Base-by-base conservation (phyloP, 164 flowering plant species). In the Cinnamomum micranthum region DNA sequence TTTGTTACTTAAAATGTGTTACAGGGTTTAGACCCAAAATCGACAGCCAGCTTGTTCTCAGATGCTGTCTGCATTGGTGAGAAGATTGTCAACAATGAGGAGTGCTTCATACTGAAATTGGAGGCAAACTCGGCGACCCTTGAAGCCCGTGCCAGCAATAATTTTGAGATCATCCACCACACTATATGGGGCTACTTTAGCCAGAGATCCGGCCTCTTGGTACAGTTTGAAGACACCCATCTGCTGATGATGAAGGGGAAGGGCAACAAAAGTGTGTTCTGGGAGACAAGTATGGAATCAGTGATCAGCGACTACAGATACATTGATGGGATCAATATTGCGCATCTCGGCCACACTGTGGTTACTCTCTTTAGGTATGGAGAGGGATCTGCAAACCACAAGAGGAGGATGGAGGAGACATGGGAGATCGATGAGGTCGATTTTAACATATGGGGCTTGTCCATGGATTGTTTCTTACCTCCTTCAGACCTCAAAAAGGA, bases 121-220 rank as follows among this genome's bases (percentile, higher is more conserved):
- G 98, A 94, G 9, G 83, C 92, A 0, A 78, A 80, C 65, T 4
- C 84, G 2, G 72, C 66, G 20, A 76, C 80, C 31, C 87, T 92
- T 33, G 77, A 85, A 70, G 77, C 90, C 0, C 89, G 93, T 41
- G 85, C 92, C 79, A 86, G 89, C 12, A 60, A 83, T 65, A 81
- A 84, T 78, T 84, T 90, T 0, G 97, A 94, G 65, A 83, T 89
- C 63, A 75, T 89, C 35, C 90, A 85, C 82, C 98, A 94, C 80
- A 88, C 86, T 0, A 75, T 92, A 7, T 91, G 93, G 94, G 97
- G 98, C 2, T 89, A 89, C 86, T 94, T 94, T 86, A 94, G 97
- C 92, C 97, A 92, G 35, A 65, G 98, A 55, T 86, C 97, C 0
- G 98, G 98, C 0, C 87, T 92, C 0, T 80, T 94, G 4, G 78